phyloP scores from a whole-genome alignment of 148 eudicot species.

The Cornus florida region DNA sequence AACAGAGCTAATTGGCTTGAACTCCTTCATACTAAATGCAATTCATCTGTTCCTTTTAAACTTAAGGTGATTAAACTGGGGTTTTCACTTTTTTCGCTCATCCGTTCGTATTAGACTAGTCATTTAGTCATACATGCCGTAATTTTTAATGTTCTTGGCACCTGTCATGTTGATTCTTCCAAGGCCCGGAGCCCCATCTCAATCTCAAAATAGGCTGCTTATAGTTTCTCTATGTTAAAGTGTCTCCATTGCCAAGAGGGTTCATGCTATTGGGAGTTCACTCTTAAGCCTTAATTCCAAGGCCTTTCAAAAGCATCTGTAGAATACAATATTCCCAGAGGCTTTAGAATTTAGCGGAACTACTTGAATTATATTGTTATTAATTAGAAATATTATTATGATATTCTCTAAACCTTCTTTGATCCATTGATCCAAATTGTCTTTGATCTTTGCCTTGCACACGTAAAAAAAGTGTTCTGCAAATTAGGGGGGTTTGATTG shows the following conservation, averaged over 20 bases:
- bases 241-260: neutral
- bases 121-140: neutral
- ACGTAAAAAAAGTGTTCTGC: too few species aligned
- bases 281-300: neutral
- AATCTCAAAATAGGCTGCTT: neutral
- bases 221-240: neutral
- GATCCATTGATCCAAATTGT: too few species aligned
- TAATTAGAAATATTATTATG: neutral
- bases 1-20: neutral
- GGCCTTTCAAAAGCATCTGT: neutral
- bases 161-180: neutral
- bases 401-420: too few species aligned
- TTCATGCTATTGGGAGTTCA: too few species aligned
- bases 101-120: neutral
- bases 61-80: neutral
- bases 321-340: neutral
- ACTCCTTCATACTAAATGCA: neutral
- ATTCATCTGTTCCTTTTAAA: neutral
- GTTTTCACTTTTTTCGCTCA: too few species aligned
- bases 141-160: neutral
- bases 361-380: neutral
- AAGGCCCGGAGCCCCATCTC: neutral
- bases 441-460: too few species aligned
- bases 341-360: neutral
- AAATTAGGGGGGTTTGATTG: too few species aligned